Percentiles rank a stretch among this genome's conserved stretches.
These are phyloP conservation scores for Tremella fuciformis DNA, from an alignment of 768 basidiomycete species.

Conservation along the genomic window DNA sequence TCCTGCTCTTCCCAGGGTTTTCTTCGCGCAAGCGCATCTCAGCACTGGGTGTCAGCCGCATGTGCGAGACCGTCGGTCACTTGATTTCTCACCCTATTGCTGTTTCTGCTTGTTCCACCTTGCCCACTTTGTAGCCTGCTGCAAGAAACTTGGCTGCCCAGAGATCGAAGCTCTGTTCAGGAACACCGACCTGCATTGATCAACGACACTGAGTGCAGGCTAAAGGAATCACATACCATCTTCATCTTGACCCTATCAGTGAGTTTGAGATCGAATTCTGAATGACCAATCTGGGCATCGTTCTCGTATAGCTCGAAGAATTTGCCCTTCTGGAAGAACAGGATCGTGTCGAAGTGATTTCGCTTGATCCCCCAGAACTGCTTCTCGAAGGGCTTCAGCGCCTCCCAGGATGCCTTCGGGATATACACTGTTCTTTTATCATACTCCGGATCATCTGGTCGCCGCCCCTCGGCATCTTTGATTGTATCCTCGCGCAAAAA, in stretches of 20 bases:
- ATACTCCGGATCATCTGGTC: conserved; percentile 77
- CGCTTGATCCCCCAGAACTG: conserved; percentile 90
- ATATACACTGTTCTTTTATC: conserved; percentile 85
- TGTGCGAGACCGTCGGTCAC: neutral
- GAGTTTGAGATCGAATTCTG: conserved; percentile 86
- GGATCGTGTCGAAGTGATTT: conserved; percentile 91
- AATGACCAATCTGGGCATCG: conserved; percentile 85
- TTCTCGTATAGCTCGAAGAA: conserved; percentile 76
- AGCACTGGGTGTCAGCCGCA: conserved; percentile 53
- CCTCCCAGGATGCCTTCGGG: conserved; percentile 69
- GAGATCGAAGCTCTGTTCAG: conserved; percentile 87
- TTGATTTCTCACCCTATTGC: conserved; percentile 64
- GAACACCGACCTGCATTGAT: conserved; percentile 75
- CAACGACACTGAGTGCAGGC: neutral
- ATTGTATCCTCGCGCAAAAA: conserved; percentile 64
- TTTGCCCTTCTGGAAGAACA: conserved; percentile 96
- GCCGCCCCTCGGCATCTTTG: conserved; percentile 74
- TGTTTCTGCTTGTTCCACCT: conserved; percentile 95
- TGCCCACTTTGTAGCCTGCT: conserved; percentile 61
- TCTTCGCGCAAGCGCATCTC: conserved; percentile 87
- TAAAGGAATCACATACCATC: conserved; percentile 63
- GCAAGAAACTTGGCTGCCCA: conserved; percentile 53
- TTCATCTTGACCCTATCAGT: conserved; percentile 91
- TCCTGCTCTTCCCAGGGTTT: conserved; percentile 51
- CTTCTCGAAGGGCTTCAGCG: conserved; percentile 85